A percentile compares a stretch with the other conserved stretches of the same genome.
These are phyloP conservation scores for Metschnikowia lunata DNA, from an alignment of 805 yeast genomes.

Conservation along the genomic window DNA sequence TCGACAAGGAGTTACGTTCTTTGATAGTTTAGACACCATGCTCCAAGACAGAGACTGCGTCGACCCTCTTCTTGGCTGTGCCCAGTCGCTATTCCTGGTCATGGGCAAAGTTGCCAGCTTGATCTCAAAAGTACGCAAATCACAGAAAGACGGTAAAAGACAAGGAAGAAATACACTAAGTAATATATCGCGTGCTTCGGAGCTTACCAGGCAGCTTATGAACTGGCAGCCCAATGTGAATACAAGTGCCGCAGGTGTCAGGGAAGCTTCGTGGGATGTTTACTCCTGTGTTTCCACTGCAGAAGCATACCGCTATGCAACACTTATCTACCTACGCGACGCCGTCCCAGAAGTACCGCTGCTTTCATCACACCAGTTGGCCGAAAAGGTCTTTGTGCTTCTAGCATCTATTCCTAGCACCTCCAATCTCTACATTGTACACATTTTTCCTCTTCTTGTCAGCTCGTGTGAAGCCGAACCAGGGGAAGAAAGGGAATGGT, in stretches of 20 bases:
- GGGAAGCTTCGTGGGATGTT: constrained; percentile 43
- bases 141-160: constrained; percentile 18
- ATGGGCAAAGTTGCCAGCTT: constrained; percentile 61
- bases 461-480: constrained; percentile 62
- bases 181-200: constrained; percentile 52
- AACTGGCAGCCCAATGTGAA: constrained; percentile 53
- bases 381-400: constrained; percentile 55
- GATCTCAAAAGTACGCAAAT: constrained; percentile 45
- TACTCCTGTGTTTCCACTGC: constrained; percentile 64
- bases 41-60: constrained; percentile 37
- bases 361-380: constrained; percentile 47
- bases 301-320: constrained; percentile 61
- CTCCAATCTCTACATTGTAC: constrained; percentile 53
- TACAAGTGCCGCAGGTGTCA: constrained; percentile 25
- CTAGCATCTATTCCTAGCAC: constrained; percentile 59
- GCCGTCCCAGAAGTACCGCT: constrained; percentile 69
- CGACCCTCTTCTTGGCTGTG: constrained; percentile 67
- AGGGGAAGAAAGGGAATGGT: constrained; percentile 60
- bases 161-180: constrained; percentile 36
- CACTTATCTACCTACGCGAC: constrained; percentile 58
- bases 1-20: constrained; percentile 21
- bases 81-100: constrained; percentile 58
- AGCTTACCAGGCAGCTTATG: constrained; percentile 47
- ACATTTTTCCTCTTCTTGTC: constrained; percentile 61
- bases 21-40: constrained; percentile 39